Evolutionary conservation across 768 basidiomycete genomes (phyloP).

Genomic region (Chiua virens): DNA sequence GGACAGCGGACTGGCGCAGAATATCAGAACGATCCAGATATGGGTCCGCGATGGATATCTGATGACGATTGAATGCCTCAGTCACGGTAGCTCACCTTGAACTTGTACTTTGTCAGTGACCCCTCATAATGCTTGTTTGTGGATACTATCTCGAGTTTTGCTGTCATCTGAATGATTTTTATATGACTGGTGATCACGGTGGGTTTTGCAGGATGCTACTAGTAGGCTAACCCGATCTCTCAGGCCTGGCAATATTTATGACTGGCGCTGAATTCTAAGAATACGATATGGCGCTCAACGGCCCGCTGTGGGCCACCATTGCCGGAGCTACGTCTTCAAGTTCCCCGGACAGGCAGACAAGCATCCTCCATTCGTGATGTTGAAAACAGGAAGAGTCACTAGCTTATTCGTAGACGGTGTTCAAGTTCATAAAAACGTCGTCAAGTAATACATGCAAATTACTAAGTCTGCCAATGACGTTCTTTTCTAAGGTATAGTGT

Average conservation of each 20-base stretch:
- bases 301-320: no score
- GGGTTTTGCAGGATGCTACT: neutral
- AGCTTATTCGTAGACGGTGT: no score
- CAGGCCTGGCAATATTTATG: neutral
- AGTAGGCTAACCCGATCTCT: neutral
- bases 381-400: no score
- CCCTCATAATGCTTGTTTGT: conserved; percentile 82
- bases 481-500: conserved; percentile 7
- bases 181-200: neutral
- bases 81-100: conserved; percentile 50
- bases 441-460: no score
- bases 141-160: conserved; percentile 64
- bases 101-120: conserved; percentile 81
- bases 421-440: no score
- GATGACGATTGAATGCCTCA: neutral
- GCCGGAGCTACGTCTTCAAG: no score
- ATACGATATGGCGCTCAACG: neutral
- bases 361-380: no score
- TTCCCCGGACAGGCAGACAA: no score
- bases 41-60: no score
- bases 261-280: conserved; percentile 1
- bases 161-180: conserved; percentile 10
- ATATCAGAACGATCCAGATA: neutral
- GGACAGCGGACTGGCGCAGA: conserved; percentile 56
- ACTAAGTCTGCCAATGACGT: no score